Conservation (phyloP, 2,329 filamentous ascomycete species). For the Neurospora sp. region DNA sequence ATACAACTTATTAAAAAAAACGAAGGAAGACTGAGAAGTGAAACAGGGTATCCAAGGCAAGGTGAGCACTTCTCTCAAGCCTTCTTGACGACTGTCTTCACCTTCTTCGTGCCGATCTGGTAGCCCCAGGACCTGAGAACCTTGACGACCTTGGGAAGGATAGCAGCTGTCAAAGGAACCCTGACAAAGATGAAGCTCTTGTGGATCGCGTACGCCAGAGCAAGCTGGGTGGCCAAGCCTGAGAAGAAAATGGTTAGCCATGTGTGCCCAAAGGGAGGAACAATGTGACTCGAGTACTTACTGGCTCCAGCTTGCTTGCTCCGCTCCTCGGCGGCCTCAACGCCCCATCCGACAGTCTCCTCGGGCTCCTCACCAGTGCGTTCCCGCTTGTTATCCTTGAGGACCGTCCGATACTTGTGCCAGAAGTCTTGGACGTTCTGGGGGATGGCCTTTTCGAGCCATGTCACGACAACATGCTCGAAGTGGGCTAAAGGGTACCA, state of each 20-base stretch:
- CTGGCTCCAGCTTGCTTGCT: conserved; percentile 57
- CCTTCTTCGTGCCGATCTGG: conserved; percentile 69
- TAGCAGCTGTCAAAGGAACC: conserved; percentile 82
- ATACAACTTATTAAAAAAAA: background rate
- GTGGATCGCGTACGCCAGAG: conserved; percentile 91
- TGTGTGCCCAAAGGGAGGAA: background rate
- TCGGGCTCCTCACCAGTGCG: conserved; percentile 3
- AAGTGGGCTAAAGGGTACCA: conserved; percentile 36
- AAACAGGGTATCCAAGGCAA: background rate
- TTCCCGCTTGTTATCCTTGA: conserved; percentile 30
- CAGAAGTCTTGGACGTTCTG: conserved; percentile 45
- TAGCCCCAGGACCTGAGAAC: conserved; percentile 80
- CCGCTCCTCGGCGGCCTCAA: conserved; percentile 51
- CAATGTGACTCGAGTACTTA: conserved; percentile 38
- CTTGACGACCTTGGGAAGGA: conserved; percentile 93
- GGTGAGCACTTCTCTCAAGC: conserved; percentile 4
- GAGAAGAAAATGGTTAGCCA: conserved; percentile 10
- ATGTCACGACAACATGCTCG: conserved; percentile 59
- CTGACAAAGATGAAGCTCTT: conserved; percentile 95
- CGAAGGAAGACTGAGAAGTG: background rate
- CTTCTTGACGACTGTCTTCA: conserved; percentile 1
- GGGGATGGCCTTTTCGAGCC: conserved; percentile 49
- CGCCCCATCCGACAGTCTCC: conserved; percentile 37
- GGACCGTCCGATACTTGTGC: conserved; percentile 37
- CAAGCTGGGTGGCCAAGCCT: conserved; percentile 71